These are phyloP conservation scores for Chernovozyma aurita DNA, from an alignment of 1,139 yeast species.

Conservation along the genomic window DNA sequence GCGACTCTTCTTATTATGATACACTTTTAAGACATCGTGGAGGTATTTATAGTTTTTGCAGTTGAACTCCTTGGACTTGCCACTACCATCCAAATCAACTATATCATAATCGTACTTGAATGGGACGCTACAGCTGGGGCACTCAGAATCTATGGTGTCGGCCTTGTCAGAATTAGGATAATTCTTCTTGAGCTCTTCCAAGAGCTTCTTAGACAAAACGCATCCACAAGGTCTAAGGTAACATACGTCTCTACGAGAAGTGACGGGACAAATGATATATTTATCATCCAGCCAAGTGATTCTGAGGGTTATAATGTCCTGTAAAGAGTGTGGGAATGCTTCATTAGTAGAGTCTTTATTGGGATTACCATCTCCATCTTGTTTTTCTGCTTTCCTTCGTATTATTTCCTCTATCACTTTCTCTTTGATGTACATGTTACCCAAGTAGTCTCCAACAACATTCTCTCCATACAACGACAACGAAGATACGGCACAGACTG, in stretches of 20 bases:
- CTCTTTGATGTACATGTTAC: slow-evolving; percentile 68
- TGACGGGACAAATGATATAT: slow-evolving; percentile 51
- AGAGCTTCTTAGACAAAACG: slow-evolving; percentile 23
- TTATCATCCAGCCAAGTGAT: slow-evolving; percentile 23
- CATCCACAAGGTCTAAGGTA: slow-evolving; percentile 42
- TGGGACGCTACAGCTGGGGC: slow-evolving; percentile 31
- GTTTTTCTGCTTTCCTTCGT: slow-evolving; percentile 21
- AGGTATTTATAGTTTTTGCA: slow-evolving; percentile 33
- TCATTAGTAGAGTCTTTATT: neutral
- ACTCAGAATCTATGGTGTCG: slow-evolving; percentile 9
- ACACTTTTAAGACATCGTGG: slow-evolving; percentile 19
- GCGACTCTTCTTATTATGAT: slow-evolving; percentile 46
- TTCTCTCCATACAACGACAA: slow-evolving; percentile 18
- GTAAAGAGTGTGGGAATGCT: slow-evolving; percentile 12
- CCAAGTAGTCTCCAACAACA: slow-evolving; percentile 69
- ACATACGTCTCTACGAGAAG: slow-evolving; percentile 20
- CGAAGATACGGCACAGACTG: slow-evolving; percentile 25
- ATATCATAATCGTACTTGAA: slow-evolving; percentile 26
- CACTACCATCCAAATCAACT: slow-evolving; percentile 26
- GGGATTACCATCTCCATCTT: neutral
- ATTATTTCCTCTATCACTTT: slow-evolving; percentile 56
- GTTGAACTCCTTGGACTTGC: slow-evolving; percentile 26
- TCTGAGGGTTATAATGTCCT: slow-evolving; percentile 27
- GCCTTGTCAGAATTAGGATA: neutral
- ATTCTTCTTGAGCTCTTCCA: slow-evolving; percentile 14